Percentiles rank a stretch among this genome's conserved stretches.
These are phyloP conservation scores for Cladosporium colombiae DNA, from an alignment of 2,329 filamentous ascomycete genomes.

Conservation along the genomic window DNA sequence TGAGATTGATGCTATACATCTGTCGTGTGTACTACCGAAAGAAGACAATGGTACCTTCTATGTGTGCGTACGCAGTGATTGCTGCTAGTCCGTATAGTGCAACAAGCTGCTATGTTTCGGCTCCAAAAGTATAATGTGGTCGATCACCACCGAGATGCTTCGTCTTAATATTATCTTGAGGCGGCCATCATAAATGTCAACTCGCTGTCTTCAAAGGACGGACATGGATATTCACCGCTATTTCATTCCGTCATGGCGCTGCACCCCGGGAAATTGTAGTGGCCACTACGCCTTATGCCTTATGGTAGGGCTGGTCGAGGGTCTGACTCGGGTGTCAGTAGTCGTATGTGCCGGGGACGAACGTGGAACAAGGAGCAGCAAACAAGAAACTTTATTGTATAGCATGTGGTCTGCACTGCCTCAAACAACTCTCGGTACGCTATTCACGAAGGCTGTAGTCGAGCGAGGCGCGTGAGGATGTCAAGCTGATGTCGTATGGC, in stretches of 20 bases:
- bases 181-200: background rate
- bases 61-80: background rate
- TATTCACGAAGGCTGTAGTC: background rate
- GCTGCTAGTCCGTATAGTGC: background rate
- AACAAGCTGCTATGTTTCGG: background rate
- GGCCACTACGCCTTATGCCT: constrained; percentile 8
- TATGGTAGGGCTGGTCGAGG: constrained; percentile 2
- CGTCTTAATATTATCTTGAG: background rate
- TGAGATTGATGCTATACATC: background rate
- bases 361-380: background rate
- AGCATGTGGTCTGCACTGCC: background rate
- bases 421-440: background rate
- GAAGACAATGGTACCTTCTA: background rate
- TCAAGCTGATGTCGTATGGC: background rate
- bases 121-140: background rate
- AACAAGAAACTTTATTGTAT: background rate
- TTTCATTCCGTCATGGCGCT: background rate
- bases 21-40: background rate
- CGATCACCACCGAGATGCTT: background rate
- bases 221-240: background rate
- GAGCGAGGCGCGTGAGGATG: background rate
- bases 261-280: background rate
- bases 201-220: background rate
- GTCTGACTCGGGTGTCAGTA: background rate
- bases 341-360: background rate